Base-by-base conservation (phyloP, 495 filamentous ascomycete species). In the Hyaloscypha finlandica region DNA sequence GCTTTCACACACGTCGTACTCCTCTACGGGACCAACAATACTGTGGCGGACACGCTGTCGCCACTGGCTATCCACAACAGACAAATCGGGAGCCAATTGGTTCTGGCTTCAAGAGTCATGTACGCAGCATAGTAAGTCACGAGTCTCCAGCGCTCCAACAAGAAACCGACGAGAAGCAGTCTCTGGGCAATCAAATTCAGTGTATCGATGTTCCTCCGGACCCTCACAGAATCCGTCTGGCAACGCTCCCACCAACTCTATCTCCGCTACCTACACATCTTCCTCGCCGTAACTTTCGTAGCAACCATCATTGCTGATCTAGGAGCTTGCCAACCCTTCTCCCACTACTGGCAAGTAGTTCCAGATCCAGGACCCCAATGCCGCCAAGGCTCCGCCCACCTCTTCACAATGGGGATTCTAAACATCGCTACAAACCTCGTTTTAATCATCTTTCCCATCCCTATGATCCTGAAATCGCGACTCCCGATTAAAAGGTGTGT, bases 161-260 rank as follows among this genome's bases (percentile, higher is more conserved):
- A 32, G 16, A 25, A 63, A 33, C 57, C 45, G n/a, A 68, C 53
- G 8, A 9, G 16, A 60, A 31, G 30, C 64, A 94, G 93, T 71
- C 89, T 99, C 64, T 99, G 94, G 94, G 87, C 87, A 16, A 86
- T 94, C 72, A 99, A 98, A 76, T 85, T 88, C 76, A 92, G 92
- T 62, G 88, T 97, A 58, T 90, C 90, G 63, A 90, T 94, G 74
- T 97, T 96, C 72, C 86, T 98, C 61, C 88, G 88, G 68, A 88
- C 93, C 20, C 84, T 97, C 52, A 72, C 69, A n/a, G 53, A 48
- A 56, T 54, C 63, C 8, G 89, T 82, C 55, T 71, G 64, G 61
- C 85, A 89, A 64, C 81, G 81, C 29, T 86, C 87, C 8, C 90
- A 94, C 66, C 83, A 88, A 30, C 67, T 84, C 4, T 84, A 86